Base-by-base conservation (phyloP, 768 basidiomycete genomes). In the Lactarius tabidus region DNA sequence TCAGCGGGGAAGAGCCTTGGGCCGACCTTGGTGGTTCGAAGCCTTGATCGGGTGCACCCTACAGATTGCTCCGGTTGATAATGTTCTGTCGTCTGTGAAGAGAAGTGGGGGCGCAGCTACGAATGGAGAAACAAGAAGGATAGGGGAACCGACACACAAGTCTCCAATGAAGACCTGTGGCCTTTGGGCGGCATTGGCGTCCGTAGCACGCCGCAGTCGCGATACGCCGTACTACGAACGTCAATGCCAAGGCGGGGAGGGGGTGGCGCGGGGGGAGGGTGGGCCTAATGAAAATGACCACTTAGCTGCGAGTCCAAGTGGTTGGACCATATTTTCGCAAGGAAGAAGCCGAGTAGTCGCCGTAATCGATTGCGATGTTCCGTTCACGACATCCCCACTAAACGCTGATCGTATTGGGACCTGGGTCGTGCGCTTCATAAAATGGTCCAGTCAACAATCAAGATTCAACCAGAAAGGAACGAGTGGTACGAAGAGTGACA, bases 41-140 rank as follows among this genome's bases (percentile, higher is more conserved):
- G 29, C 55, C 60, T 62, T 55, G 60, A 55, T 41, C 36, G 39
- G 60, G 20, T 62, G 60, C 60, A 62, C 60, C 48, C 48, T 43
- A 31, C 28, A 5, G 53, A 26, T 52, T 28, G 48, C 26, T 51
- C 20, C 23, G 29, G 31, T 31, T 23, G 33, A 18, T 31, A 14
- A 31, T 8, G 36, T 17, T 9, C 60, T 55, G 29, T 23, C 39
- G 31, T 55, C 48, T 60, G 23, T 36, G 12, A 60, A 12, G 36
- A 12, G 35, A 18, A 52, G 15, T 12, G 5, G 33, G 51, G 15
- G 28, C 31, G 33, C 38, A 23, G 52, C 43, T 59, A 45, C 58
- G 51, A 39, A 39, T 31, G 26, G 36, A 39, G 38, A 54, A 2
- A 14, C 28, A 33, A 54, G 17, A 54, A 10, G 53, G 48, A 14